Conservation (phyloP, 2,329 filamentous ascomycete genomes). For the Mariannaea elegans region DNA sequence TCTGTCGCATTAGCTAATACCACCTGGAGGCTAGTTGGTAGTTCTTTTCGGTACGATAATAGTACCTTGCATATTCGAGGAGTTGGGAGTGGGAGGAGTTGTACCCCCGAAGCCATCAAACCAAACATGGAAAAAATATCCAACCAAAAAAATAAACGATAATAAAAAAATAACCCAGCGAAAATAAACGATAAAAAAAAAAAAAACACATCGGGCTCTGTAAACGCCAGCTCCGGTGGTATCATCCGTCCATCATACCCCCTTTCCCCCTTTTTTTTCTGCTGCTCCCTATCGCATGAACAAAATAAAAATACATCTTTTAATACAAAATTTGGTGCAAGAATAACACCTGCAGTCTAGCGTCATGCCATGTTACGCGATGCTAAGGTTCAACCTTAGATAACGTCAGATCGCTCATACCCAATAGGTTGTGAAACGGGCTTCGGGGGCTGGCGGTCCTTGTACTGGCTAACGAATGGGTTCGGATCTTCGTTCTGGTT, state of each 20-base stretch:
- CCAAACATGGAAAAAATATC: not conserved
- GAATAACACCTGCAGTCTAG: no score
- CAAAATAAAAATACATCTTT: no score
- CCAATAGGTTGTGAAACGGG: conserved; percentile 72
- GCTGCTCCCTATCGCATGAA: no score
- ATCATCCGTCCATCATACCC: conserved; percentile 18
- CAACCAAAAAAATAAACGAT: not conserved
- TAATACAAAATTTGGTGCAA: no score
- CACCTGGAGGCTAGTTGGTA: not conserved
- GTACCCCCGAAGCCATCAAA: not conserved
- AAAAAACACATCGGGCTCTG: not conserved
- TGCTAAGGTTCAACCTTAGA: conserved; percentile 50
- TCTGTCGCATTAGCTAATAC: not conserved
- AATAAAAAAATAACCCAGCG: conserved; percentile 1
- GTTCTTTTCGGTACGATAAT: not conserved
- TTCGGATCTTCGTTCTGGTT: conserved; percentile 89
- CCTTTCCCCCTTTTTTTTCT: no score
- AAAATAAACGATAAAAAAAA: no score
- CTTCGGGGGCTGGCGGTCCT: conserved; percentile 73
- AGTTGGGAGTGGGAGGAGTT: conserved; percentile 11
- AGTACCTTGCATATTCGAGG: not conserved
- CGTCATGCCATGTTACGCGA: not conserved
- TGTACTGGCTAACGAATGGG: conserved; percentile 87
- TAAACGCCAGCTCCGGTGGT: conserved; percentile 10
- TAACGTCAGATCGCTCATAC: conserved; percentile 85